A percentile compares a stretch with the other conserved stretches of the same genome.
Evolutionary conservation across 768 basidiomycete genomes (phyloP).

Genomic region (Termitomyces sp.): DNA sequence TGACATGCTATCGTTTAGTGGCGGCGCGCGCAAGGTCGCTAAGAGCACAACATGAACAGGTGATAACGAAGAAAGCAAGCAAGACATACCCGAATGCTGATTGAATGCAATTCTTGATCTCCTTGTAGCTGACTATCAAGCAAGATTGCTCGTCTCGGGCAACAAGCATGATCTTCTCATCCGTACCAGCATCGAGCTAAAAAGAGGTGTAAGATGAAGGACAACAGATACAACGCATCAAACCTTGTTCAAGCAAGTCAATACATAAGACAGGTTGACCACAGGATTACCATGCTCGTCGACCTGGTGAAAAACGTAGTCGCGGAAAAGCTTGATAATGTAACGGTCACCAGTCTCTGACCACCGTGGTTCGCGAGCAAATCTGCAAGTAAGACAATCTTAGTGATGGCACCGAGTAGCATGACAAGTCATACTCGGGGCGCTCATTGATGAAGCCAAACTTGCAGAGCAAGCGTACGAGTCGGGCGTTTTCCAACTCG

Average conservation of each 20-base stretch:
- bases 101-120: slow-evolving; percentile 83
- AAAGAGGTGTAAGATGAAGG: background rate
- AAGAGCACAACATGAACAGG: background rate
- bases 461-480: slow-evolving; percentile 87
- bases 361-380: slow-evolving; percentile 95
- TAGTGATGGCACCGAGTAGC: background rate
- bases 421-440: slow-evolving; percentile 64
- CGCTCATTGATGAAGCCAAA: slow-evolving; percentile 98
- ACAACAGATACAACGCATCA: slow-evolving; percentile 12
- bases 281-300: slow-evolving; percentile 89
- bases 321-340: slow-evolving; percentile 96
- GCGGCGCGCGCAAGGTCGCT: slow-evolving; percentile 48
- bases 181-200: slow-evolving; percentile 89
- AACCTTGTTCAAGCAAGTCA: slow-evolving; percentile 93
- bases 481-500: slow-evolving; percentile 91
- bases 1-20: slow-evolving; percentile 11
- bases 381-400: slow-evolving; percentile 40
- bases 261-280: slow-evolving; percentile 85
- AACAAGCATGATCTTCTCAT: slow-evolving; percentile 93
- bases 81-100: slow-evolving; percentile 72
- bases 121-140: slow-evolving; percentile 89
- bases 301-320: slow-evolving; percentile 97
- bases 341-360: slow-evolving; percentile 98
- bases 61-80: background rate
- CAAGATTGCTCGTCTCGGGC: slow-evolving; percentile 96